These are phyloP conservation scores for Styphnolobium japonicum DNA, from an alignment of 306 rosid species.

Conservation along the genomic window DNA sequence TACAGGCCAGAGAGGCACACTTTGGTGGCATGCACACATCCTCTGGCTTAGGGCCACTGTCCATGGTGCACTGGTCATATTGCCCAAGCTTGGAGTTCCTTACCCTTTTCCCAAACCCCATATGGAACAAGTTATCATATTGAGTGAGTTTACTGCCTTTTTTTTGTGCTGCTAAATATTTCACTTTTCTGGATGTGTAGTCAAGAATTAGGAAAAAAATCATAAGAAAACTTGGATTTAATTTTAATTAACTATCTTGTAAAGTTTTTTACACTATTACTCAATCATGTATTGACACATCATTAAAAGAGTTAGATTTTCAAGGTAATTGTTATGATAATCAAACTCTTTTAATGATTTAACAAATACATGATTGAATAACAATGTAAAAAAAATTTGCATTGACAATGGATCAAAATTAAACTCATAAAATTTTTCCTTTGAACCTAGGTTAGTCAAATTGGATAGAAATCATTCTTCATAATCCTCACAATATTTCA, in stretches of 20 bases:
- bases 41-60: constrained; percentile 72
- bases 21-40: constrained; percentile 68
- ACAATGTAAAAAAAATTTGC: no score
- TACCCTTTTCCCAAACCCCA: constrained; percentile 67
- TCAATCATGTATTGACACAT: no score
- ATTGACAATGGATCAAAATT: no score
- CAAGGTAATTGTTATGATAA: no score
- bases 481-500: background rate
- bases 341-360: no score
- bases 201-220: background rate
- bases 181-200: background rate
- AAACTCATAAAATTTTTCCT: background rate
- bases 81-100: constrained; percentile 68
- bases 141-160: constrained; percentile 34
- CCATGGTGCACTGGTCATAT: constrained; percentile 61
- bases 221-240: no score
- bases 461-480: background rate
- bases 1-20: constrained; percentile 73
- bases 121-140: constrained; percentile 40
- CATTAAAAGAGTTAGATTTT: no score
- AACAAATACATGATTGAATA: no score
- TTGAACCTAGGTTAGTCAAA: background rate
- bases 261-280: no score
- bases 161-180: background rate
- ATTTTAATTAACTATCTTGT: no score